Base-by-base conservation (phyloP, 805 yeast genomes). In the Metschnikowia continentalis region DNA sequence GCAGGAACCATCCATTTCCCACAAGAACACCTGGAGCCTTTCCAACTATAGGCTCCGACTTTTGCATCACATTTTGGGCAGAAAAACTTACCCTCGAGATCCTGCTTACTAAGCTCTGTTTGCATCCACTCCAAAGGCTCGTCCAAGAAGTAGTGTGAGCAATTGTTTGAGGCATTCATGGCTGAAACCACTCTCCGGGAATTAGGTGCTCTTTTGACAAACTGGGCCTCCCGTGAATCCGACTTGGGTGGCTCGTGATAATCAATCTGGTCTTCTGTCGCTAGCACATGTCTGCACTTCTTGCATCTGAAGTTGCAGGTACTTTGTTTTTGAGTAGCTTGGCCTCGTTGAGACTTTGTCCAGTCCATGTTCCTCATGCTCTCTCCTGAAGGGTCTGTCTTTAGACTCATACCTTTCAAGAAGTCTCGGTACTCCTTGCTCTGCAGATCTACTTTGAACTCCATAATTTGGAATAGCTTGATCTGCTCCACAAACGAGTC, bases 1-100 rank as follows among this genome's bases (percentile, higher is more conserved):
- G 96, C 95, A 0, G 99, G 99, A 8, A 89, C 79, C 76, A 92
- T 84, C 99, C 99, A 94, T 60, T 81, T 82, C 2, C 97, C 97
- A 67, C 99, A 94, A 51, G 94, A 82, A 67, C 99, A 94, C 60
- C 96, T 74, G 1, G 92, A 82, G 0, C 99, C 99, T 61, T 84
- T 88, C 99, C 99, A 94, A 54, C 84, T 82, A 65, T 90, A 94
- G 0, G 89, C 90, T 13, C 99, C 99, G 2, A 94, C 81, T 69
- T 92, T 94, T 14, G 87, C 75, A 5, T 74, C 72, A 71, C 99
- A 94, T 61, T 84, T 86, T 2, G 94, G 94, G 66, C 99, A 94
- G 10, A 70, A 66, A 41, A 94, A 82, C 61, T 86, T 88, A 2
- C 99, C 99, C 65, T 92, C 97, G 7, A 94, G 61, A 47, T 83